Evolutionary conservation across 192 early-diverging fungal genomes (phyloP), one percentile per base, ranked within the genome.

Genomic region (Cetraspora pellucida): DNA sequence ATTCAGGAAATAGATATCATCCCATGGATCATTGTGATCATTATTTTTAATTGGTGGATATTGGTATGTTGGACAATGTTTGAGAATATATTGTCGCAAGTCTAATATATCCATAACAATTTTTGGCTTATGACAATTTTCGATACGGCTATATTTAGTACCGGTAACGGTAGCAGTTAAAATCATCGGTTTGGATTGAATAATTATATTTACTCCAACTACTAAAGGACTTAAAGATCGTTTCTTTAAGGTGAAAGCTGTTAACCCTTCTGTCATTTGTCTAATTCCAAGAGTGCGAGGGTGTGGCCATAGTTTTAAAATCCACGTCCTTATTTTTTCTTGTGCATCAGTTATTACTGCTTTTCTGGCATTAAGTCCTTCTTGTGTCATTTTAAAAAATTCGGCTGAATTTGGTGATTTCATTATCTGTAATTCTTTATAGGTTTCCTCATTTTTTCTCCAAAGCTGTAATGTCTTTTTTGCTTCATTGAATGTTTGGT

Each of bases 31-130:
- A 16, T 54, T n/a, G 0, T 49, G 10, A 58, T 58, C 55, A 11
- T 23, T 59, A 16, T 68, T 68, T 23, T 49, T 9, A 68, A 14
- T 23, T 23, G 66, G 66, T 25, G 66, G 66, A 49, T 68, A 27
- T 2, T 47, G 19, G 47, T 25, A 68, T 47, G 44, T 49, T 27
- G 44, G 45, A 68, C 66, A 68, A 68, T 68, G 66, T 16, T 37
- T 47, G 25, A 68, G 45, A n/a, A 49, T 14, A 68, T 47, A 68
- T 49, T 47, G n/a, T 50, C 45, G 45, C 27, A 44, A 44, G 14
- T 68, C 66, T 13, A 16, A 68, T 25, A 49, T 5, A 16, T 14
- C 23, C 6, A n/a, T 68, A 47, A 68, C 45, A 9, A 68, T 21
- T 11, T 25, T 21, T 7, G 66, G 66, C 5, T 68, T 68, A 11